Evolutionary conservation across 2,329 filamentous ascomycete species (phyloP).

Genomic region (Neoarthrinium moseri): DNA sequence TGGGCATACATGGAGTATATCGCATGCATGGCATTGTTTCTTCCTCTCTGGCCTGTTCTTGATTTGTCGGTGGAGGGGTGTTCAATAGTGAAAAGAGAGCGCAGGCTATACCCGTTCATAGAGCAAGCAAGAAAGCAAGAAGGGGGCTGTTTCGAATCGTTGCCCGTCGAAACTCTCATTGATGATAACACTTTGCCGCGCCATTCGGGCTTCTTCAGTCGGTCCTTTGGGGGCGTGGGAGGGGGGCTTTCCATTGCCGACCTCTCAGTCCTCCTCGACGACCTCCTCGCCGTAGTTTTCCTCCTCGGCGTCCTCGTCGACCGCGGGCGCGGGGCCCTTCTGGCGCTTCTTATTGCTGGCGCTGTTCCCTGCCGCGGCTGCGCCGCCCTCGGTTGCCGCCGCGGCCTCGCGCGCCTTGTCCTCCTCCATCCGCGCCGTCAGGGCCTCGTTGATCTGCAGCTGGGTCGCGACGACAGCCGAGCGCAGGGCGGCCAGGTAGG

Average conservation of each 20-base stretch:
- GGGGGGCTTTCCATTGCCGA: no score
- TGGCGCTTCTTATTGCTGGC: conserved; percentile 21
- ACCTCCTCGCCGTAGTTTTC: conserved; percentile 86
- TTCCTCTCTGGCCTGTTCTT: background rate
- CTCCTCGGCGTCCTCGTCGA: conserved; percentile 62
- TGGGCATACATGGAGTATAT: conserved; percentile 4
- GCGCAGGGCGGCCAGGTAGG: conserved; percentile 60
- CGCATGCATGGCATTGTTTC: conserved; percentile 1
- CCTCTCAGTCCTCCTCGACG: conserved; percentile 54
- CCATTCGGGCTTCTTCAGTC: background rate
- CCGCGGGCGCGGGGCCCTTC: conserved; percentile 26
- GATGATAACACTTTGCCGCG: background rate
- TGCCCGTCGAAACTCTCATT: no score
- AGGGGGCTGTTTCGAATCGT: no score
- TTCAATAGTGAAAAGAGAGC: no score
- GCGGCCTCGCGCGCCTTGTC: conserved; percentile 55
- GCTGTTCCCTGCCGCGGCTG: background rate
- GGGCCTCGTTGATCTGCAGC: conserved; percentile 64
- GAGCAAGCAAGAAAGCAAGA: no score
- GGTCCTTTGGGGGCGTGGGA: conserved; percentile 1
- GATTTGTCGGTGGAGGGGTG: no score
- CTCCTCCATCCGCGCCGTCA: conserved; percentile 73
- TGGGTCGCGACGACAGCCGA: conserved; percentile 59
- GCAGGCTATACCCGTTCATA: conserved; percentile 6
- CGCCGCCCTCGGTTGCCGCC: conserved; percentile 14